Base-by-base conservation (phyloP, 148 eudicot genomes). In the Drosera capensis region DNA sequence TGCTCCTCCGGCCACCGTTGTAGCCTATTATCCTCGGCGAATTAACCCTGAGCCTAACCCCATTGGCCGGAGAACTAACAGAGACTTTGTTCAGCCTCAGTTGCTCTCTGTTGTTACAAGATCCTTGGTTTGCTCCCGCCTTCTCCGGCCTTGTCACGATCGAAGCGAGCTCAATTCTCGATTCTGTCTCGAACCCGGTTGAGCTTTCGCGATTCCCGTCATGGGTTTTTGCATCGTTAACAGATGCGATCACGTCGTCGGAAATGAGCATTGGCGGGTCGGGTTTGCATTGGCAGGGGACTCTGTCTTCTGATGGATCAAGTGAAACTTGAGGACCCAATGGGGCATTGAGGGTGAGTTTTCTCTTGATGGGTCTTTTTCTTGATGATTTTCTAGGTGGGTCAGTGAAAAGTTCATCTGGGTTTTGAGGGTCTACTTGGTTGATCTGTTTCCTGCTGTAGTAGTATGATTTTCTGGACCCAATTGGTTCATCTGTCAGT, bases 101-200 rank as follows among this genome's bases (percentile, higher is more conserved):
- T 11, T 34, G 6, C 38, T 34, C 9, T 34, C n/a, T 34, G 3
- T 34, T 34, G 11, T 28, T n/a, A n/a, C n/a, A n/a, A n/a, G n/a
- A n/a, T n/a, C n/a, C n/a, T n/a, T n/a, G n/a, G n/a, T n/a, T n/a
- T n/a, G n/a, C 11, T 34, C 13, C 14, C 14, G 13, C 13, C 14
- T 34, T 34, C 38, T 11, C 38, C 13, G 38, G 38, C 38, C n/a
- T 34, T 5, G 38, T 34, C n/a, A 34, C n/a, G 38, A 34, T 34
- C 13, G 38, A 15, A 3, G 38, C n/a, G n/a, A 34, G 38, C 6
- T 34, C 38, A 11, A 34, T 5, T 15, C 14, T 1, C n/a, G 1
- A 34, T 9, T 9, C n/a, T 4, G 38, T 2, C 0, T 34, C 38
- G 14, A 34, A 5, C 38, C 13, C 13, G 14, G 9, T 11, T 9